A percentile compares a stretch with the other conserved stretches of the same genome.
These are phyloP conservation scores for Capsicum baccatum DNA, from an alignment of 257 asterid genomes.

Conservation along the genomic window DNA sequence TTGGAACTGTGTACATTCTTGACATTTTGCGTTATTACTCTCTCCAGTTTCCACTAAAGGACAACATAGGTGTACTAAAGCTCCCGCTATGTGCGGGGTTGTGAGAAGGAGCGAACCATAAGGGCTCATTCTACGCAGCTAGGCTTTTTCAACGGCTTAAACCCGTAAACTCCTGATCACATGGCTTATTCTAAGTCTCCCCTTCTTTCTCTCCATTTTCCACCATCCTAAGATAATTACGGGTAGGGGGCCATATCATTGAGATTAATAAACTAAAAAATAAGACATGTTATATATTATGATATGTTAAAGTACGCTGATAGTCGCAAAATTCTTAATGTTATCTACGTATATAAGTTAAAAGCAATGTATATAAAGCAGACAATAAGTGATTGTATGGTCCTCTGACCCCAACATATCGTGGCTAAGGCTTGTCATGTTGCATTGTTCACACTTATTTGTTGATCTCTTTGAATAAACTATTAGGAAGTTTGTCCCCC, in stretches of 20 bases:
- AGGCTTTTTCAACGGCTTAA: no score
- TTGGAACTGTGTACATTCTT: neutral
- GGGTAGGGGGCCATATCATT: no score
- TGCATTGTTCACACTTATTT: neutral
- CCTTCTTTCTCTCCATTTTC: neutral
- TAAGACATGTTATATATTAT: no score
- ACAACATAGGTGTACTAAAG: no score
- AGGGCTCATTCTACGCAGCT: no score
- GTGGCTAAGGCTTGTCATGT: neutral
- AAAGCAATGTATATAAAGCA: neutral
- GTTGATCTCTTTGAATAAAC: neutral
- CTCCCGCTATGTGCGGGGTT: no score
- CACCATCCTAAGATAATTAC: no score
- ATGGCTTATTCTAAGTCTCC: no score
- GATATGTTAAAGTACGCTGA: neutral
- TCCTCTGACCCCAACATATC: neutral
- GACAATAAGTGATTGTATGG: neutral
- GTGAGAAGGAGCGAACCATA: no score
- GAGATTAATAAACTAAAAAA: no score
- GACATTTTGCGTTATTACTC: neutral
- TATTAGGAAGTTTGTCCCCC: neutral
- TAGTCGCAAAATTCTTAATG: neutral
- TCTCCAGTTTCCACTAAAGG: neutral
- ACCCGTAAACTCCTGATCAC: no score
- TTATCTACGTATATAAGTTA: neutral